Evolutionary conservation across 75 land plant genomes (phyloP), one percentile per base, ranked within the genome.

Genomic region (Picea sitchensis): DNA sequence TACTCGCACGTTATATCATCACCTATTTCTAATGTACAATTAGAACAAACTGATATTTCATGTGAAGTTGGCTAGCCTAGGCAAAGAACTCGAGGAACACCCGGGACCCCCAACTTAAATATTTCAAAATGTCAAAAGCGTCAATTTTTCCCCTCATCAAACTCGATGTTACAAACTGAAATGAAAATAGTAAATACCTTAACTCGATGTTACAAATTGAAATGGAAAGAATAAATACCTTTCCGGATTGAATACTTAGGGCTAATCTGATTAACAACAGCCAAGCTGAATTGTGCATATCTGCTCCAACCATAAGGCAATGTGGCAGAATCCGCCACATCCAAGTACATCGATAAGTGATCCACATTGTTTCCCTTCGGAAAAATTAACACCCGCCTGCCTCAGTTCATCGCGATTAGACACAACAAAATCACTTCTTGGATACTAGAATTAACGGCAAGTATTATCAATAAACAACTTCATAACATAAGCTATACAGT

Each of bases 341-440:
- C 99, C 63, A 97, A 84, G 83, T 97, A 97, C 86, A 97, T 89
- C 11, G 99, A 97, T 81, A 97, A 80, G 59, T 91, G 86, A 74
- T 93, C 98, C 58, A 97, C 99, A 83, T 97, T 97, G 80, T 97
- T 97, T 69, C 99, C 99, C 76, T 93, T 95, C 17, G 99, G 99
- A 85, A 97, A 97, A 54, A 97, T 83, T 72, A 97, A 84, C 18
- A 97, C 81, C 61, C 99, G 90, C 99, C 99, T 97, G 90, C 75
- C 5, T 14, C 72, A 64, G 59, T 31, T 32, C 75, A 63, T 47
- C 34, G 67, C 36, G 14, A 23, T 32, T 30, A 32, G 36, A 4
- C 44, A 14, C 60, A 18, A 41, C 21, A 26, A 47, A 79, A 2
- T 15, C 58, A 79, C 30, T 51, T 51, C 12, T 2, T 51, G 56